Evolutionary conservation across 1,139 yeast genomes (phyloP).

Genomic region (Geotrichum reessii): DNA sequence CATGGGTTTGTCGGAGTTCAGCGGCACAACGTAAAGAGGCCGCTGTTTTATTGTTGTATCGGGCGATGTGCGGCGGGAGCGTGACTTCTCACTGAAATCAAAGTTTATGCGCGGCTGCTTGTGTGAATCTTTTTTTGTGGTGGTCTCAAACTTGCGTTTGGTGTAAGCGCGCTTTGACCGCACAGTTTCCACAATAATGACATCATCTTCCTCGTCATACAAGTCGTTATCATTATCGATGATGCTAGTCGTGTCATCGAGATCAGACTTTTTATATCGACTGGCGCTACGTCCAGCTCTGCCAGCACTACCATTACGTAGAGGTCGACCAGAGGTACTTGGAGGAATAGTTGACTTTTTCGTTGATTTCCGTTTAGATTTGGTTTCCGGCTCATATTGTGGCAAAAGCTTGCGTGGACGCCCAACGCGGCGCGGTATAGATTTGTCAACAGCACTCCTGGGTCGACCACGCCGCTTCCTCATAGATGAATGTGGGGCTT

Average conservation of each 20-base stretch:
- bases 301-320: background rate
- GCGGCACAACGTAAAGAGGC: slow-evolving; percentile 9
- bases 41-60: background rate
- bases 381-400: background rate
- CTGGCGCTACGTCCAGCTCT: background rate
- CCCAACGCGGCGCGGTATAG: background rate
- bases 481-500: background rate
- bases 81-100: background rate
- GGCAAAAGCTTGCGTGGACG: background rate
- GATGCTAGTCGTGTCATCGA: background rate
- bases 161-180: background rate
- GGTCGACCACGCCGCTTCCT: background rate
- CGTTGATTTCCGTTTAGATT: background rate
- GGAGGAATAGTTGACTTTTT: background rate
- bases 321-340: background rate
- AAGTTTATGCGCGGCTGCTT: background rate
- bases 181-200: background rate
- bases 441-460: background rate
- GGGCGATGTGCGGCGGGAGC: background rate
- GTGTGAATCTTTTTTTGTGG: background rate
- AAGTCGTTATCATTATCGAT: background rate
- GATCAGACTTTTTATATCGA: background rate
- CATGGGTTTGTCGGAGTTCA: slow-evolving; percentile 6
- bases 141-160: background rate
- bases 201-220: background rate